These are phyloP conservation scores for Glutinoglossum americanum DNA, from an alignment of 495 filamentous ascomycete genomes.

Conservation along the genomic window DNA sequence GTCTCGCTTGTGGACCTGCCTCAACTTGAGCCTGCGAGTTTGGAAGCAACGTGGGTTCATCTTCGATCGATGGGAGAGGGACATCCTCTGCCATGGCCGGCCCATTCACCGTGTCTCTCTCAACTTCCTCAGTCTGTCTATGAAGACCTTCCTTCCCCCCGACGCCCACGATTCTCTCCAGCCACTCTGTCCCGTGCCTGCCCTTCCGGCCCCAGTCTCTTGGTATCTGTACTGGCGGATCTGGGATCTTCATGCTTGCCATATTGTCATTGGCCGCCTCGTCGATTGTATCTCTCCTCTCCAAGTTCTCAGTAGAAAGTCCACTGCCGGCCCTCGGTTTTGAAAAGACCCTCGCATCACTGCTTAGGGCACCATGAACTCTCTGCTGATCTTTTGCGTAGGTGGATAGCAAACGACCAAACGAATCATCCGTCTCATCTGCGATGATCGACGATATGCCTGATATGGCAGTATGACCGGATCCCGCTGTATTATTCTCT, in stretches of 20 bases:
- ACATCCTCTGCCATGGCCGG: conserved; percentile 16
- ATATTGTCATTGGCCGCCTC: conserved; percentile 17
- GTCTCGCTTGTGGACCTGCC: conserved; percentile 17
- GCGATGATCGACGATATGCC: conserved; percentile 4
- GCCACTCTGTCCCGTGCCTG: conserved; percentile 29
- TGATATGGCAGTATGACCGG: not conserved
- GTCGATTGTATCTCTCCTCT: not conserved
- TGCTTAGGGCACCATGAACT: not conserved
- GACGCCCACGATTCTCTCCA: conserved; percentile 5
- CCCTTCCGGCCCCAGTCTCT: conserved; percentile 35
- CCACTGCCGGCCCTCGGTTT: not conserved
- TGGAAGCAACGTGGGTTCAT: conserved; percentile 17
- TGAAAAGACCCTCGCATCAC: not conserved
- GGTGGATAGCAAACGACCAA: not conserved
- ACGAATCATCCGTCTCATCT: conserved; percentile 6
- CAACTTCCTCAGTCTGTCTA: conserved; percentile 1
- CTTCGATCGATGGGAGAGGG: conserved; percentile 26
- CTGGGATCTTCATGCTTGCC: conserved; percentile 8
- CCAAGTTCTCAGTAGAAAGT: conserved; percentile 2
- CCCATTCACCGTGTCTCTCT: conserved; percentile 16
- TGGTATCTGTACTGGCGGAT: conserved; percentile 33
- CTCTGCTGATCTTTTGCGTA: conserved; percentile 6
- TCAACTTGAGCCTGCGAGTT: conserved; percentile 14
- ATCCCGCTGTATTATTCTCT: not conserved
- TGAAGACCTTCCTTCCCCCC: not conserved